Evolutionary conservation across 2,329 filamentous ascomycete genomes (phyloP).

Genomic region (Apiospora saccharicola): DNA sequence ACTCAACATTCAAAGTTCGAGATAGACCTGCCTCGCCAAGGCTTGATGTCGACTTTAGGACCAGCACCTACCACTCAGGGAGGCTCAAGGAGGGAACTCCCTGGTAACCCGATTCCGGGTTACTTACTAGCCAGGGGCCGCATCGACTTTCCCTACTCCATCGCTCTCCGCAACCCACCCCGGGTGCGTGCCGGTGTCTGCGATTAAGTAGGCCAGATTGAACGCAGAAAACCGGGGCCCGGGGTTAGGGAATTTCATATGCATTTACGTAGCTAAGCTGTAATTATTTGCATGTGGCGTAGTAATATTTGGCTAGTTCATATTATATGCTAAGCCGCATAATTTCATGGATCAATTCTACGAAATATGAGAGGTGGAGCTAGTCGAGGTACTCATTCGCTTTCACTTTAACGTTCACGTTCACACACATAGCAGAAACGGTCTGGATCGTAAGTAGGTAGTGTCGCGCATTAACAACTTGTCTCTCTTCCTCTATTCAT

Average conservation of each 20-base stretch:
- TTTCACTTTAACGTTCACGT: background rate
- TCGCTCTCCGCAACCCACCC: slow-evolving; percentile 11
- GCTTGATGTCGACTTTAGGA: background rate
- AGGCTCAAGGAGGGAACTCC: background rate
- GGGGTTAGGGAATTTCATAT: background rate
- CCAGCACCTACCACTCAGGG: background rate
- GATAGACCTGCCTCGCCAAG: background rate
- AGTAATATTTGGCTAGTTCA: background rate
- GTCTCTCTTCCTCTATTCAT: slow-evolving; percentile 11
- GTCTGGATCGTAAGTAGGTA: background rate
- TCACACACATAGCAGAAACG: background rate
- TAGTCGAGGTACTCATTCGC: background rate
- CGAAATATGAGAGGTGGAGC: background rate
- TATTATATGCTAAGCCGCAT: background rate
- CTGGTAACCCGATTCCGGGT: background rate
- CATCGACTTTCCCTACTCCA: background rate
- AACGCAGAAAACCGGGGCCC: background rate
- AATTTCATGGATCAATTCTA: background rate
- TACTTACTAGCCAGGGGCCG: background rate
- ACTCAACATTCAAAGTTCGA: too few relatives aligned
- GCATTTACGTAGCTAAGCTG: background rate
- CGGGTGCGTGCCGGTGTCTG: background rate
- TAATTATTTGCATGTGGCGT: too few relatives aligned
- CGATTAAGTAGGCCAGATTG: background rate
- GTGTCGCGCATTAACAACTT: background rate